phyloP scores from a whole-genome alignment of 2,329 filamentous ascomycete species.

The Alternaria sp. region DNA sequence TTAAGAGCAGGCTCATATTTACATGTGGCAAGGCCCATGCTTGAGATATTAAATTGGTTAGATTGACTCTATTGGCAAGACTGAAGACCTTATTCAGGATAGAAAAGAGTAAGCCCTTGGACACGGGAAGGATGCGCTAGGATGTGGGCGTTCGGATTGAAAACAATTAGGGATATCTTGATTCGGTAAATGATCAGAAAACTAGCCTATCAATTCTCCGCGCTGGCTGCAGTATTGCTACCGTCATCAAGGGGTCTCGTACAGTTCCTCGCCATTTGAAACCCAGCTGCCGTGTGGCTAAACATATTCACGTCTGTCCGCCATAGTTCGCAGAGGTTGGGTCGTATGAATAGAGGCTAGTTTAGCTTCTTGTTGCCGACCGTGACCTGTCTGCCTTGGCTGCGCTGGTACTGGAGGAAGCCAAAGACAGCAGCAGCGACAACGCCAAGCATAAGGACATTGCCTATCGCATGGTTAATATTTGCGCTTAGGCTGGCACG shows the following conservation, averaged over 20 bases:
- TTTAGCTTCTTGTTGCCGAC: constrained; percentile 51
- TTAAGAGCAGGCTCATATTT: not conserved
- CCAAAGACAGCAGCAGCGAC: constrained; percentile 43
- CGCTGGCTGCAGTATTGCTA: not conserved
- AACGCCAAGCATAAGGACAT: constrained; percentile 46
- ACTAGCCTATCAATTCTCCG: constrained; percentile 1
- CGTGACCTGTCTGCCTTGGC: constrained; percentile 45
- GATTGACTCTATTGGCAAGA: not conserved
- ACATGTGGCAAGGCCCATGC: not conserved
- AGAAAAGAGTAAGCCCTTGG: constrained; percentile 8
- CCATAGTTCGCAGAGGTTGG: not conserved
- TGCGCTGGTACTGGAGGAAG: constrained; percentile 49
- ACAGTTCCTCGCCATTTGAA: constrained; percentile 5
- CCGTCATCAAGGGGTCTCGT: constrained; percentile 7
- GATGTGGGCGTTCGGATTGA: not conserved
- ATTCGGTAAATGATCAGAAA: not conserved
- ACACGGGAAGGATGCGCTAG: not conserved
- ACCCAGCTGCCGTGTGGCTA: not conserved
- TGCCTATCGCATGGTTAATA: constrained; percentile 35
- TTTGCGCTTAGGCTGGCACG: not conserved
- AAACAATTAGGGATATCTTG: not conserved
- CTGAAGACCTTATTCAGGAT: constrained; percentile 9
- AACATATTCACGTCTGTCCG: not conserved
- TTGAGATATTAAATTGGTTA: not conserved
- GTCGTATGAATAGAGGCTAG: constrained; percentile 17